phyloP scores from a whole-genome alignment of 2,329 filamentous ascomycete genomes.

The Catunica adiposa region DNA sequence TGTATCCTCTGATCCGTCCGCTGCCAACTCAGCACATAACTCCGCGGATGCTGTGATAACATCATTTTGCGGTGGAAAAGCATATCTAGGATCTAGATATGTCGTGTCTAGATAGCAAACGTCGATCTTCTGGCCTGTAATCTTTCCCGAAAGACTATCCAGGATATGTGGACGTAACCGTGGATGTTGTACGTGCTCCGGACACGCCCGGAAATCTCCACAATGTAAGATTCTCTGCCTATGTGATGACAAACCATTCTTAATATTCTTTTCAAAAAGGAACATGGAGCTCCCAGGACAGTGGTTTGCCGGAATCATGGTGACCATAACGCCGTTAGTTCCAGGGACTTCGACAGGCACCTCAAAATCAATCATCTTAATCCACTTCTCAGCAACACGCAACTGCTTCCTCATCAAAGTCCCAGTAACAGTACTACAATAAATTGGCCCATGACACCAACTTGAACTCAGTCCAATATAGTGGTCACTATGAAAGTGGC shows the following conservation, averaged over 20 bases:
- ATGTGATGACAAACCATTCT: conserved; percentile 40
- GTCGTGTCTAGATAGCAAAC: conserved; percentile 95
- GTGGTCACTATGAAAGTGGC: conserved; percentile 96
- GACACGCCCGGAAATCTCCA: conserved; percentile 86
- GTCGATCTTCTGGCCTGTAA: conserved; percentile 72
- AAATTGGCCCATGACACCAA: conserved; percentile 90
- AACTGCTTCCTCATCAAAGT: conserved; percentile 80
- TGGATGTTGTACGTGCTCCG: conserved; percentile 67
- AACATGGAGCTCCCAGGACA: conserved; percentile 91
- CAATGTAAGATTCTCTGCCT: conserved; percentile 79
- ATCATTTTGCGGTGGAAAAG: conserved; percentile 76
- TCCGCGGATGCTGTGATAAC: conserved; percentile 80
- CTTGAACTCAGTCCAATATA: conserved; percentile 78
- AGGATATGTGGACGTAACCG: conserved; percentile 59
- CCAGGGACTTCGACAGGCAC: conserved; percentile 59
- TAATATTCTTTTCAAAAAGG: conserved; percentile 66
- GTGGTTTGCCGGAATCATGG: conserved; percentile 93
- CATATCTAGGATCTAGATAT: conserved; percentile 87
- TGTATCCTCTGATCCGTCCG: conserved; percentile 35
- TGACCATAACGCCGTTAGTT: conserved; percentile 70
- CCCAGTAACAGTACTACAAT: conserved; percentile 83
- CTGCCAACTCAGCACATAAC: conserved; percentile 63
- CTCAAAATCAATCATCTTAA: conserved; percentile 76
- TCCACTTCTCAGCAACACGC: conserved; percentile 68
- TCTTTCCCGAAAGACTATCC: conserved; percentile 54